phyloP scores from a whole-genome alignment of 2,329 filamentous ascomycete species.

The Curvularia sp. region DNA sequence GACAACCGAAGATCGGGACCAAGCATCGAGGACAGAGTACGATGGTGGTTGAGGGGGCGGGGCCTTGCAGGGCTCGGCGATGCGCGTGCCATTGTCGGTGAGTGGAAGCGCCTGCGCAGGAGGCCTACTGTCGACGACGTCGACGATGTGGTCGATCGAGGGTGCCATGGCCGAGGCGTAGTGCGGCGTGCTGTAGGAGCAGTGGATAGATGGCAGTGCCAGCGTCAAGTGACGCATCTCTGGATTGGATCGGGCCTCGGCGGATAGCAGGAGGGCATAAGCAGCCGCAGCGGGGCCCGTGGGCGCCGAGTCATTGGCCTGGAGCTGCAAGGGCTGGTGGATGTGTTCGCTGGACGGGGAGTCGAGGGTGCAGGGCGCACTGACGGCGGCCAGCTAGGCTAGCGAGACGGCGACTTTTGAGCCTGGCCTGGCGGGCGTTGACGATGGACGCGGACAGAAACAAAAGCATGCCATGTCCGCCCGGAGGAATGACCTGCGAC shows the following conservation, averaged over 20 bases:
- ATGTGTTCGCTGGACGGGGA: not conserved
- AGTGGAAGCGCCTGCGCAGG: not conserved
- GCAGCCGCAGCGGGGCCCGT: not conserved
- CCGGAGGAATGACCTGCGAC: slow-evolving; percentile 13
- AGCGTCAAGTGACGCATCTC: not conserved
- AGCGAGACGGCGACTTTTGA: slow-evolving; percentile 25
- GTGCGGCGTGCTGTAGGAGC: not conserved
- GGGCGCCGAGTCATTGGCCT: not conserved
- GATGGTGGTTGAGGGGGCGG: slow-evolving; percentile 19
- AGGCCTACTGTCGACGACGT: too few relatives aligned
- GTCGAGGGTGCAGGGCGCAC: not conserved
- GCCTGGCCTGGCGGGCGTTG: slow-evolving; percentile 18
- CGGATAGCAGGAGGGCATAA: not conserved
- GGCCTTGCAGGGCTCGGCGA: slow-evolving; percentile 22
- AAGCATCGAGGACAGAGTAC: slow-evolving; percentile 16
- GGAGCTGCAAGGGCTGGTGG: not conserved
- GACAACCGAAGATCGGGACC: slow-evolving; percentile 16
- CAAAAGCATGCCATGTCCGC: slow-evolving; percentile 4
- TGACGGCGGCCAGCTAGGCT: slow-evolving; percentile 12
- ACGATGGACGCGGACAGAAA: slow-evolving; percentile 21
- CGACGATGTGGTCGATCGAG: too few relatives aligned
- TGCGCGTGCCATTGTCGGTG: slow-evolving; percentile 24
- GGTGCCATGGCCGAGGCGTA: too few relatives aligned
- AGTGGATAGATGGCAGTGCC: not conserved
- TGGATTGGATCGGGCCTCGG: not conserved